A percentile compares a stretch with the other conserved stretches of the same genome.
These are phyloP conservation scores for Corinectria fuckeliana DNA, from an alignment of 2,329 filamentous ascomycete species.

Conservation along the genomic window DNA sequence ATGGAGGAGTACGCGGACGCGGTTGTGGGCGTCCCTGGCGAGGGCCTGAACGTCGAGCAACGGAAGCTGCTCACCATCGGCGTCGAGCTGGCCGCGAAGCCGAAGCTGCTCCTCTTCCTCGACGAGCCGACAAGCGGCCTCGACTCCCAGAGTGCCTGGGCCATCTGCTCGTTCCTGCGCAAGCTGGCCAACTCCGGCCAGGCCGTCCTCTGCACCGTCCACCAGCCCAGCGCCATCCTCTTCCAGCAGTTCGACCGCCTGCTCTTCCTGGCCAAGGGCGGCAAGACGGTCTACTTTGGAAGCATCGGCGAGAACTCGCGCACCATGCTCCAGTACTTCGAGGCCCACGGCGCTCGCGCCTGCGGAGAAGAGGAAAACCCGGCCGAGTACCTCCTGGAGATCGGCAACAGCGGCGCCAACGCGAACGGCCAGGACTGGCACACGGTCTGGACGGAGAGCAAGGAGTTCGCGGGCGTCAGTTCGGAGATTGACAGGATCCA, in stretches of 20 bases:
- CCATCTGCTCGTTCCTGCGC: slow-evolving; percentile 66
- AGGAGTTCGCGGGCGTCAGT: slow-evolving; percentile 58
- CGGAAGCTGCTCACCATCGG: slow-evolving; percentile 68
- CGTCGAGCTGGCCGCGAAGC: slow-evolving; percentile 64
- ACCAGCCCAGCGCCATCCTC: slow-evolving; percentile 60
- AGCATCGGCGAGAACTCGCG: slow-evolving; percentile 66
- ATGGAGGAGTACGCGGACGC: slow-evolving; percentile 72
- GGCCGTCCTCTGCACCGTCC: slow-evolving; percentile 61
- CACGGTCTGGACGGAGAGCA: slow-evolving; percentile 64
- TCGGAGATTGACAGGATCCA: slow-evolving; percentile 70
- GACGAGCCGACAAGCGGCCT: slow-evolving; percentile 68
- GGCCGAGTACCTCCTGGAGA: slow-evolving; percentile 76
- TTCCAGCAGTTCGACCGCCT: slow-evolving; percentile 66
- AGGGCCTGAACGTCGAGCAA: slow-evolving; percentile 67
- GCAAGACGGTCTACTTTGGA: slow-evolving; percentile 73
- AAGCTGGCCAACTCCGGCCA: slow-evolving; percentile 64
- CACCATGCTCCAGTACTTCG: slow-evolving; percentile 68
- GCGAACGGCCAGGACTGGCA: slow-evolving; percentile 66
- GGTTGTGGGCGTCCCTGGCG: slow-evolving; percentile 67
- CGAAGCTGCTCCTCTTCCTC: slow-evolving; percentile 65
- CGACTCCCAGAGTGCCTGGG: slow-evolving; percentile 68
- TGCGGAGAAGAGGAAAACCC: slow-evolving; percentile 72
- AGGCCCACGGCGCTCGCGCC: slow-evolving; percentile 64
- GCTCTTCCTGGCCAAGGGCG: slow-evolving; percentile 68
- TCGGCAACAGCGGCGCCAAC: slow-evolving; percentile 52